Conservation (phyloP, 257 asterid genomes). For the Solanum sejunctum region DNA sequence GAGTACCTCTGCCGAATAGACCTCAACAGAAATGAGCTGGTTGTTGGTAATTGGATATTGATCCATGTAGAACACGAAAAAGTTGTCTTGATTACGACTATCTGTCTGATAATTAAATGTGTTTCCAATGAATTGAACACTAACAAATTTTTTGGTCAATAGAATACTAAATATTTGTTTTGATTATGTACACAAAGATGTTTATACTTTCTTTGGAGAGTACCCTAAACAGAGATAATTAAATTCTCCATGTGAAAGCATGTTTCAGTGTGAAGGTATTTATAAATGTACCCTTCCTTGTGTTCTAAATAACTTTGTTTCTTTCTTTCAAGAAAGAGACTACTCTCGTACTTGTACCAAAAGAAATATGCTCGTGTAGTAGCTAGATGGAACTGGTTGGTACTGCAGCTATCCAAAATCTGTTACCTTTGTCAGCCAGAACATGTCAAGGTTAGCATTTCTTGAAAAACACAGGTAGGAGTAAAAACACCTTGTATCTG, state of each 20-base stretch:
- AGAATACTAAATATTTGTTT: neutral
- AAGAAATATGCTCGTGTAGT: neutral
- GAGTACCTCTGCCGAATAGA: neutral
- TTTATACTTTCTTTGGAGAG: neutral
- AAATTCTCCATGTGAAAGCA: neutral
- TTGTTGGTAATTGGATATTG: too few relatives aligned
- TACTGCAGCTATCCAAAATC: neutral
- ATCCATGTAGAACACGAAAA: neutral
- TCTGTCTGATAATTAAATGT: neutral
- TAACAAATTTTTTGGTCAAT: neutral
- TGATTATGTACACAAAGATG: too few relatives aligned
- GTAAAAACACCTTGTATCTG: neutral
- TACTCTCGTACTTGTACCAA: neutral
- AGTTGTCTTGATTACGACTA: neutral
- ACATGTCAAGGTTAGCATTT: neutral
- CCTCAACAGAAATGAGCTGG: too few relatives aligned
- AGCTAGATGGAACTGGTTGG: neutral
- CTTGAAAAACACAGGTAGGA: neutral
- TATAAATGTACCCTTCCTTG: neutral
- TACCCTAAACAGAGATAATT: neutral
- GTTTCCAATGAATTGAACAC: neutral
- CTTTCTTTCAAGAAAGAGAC: neutral
- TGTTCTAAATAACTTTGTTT: conserved; percentile 2
- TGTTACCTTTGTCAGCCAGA: neutral
- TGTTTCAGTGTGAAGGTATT: neutral